These are phyloP conservation scores for Fraxinus americana DNA, from an alignment of 257 asterid species.

Conservation along the genomic window DNA sequence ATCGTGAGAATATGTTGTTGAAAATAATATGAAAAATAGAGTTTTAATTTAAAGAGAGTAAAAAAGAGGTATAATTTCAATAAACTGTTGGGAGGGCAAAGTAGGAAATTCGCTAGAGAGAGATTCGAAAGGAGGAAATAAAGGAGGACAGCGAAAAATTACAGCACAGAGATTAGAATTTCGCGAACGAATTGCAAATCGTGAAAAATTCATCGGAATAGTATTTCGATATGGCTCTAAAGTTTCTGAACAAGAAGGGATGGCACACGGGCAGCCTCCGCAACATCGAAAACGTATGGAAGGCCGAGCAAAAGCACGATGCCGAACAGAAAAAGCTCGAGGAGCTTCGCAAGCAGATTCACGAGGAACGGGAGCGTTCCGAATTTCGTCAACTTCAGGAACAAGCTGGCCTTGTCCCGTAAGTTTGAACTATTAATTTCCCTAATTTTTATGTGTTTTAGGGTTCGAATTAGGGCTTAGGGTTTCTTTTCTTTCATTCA, in stretches of 20 bases:
- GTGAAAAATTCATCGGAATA: neutral
- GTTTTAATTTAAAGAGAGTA: too few species aligned
- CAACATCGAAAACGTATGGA: slow-evolving; percentile 97
- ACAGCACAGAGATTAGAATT: too few species aligned
- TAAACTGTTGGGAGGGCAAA: too few species aligned
- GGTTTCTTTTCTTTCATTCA: slow-evolving; percentile 11
- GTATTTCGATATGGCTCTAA: slow-evolving; percentile 62
- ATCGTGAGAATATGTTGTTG: too few species aligned
- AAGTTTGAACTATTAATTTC: slow-evolving; percentile 11
- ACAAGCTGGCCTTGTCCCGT: slow-evolving; percentile 93
- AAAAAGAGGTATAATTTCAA: too few species aligned
- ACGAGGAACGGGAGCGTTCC: slow-evolving; percentile 86
- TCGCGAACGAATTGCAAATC: too few species aligned
- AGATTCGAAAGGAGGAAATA: too few species aligned
- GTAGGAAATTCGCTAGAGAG: too few species aligned
- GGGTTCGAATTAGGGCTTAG: slow-evolving; percentile 28
- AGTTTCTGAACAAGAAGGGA: slow-evolving; percentile 96
- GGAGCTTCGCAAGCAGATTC: slow-evolving; percentile 94
- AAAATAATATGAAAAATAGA: too few species aligned
- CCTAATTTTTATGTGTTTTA: slow-evolving; percentile 2
- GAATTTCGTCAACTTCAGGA: slow-evolving; percentile 93
- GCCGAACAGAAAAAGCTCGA: slow-evolving; percentile 91
- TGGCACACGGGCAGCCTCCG: slow-evolving; percentile 99
- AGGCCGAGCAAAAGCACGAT: slow-evolving; percentile 97
- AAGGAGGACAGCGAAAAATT: too few species aligned